These are phyloP conservation scores for Gloeopeniophorella convolvens DNA, from an alignment of 768 basidiomycete species.

Conservation along the genomic window DNA sequence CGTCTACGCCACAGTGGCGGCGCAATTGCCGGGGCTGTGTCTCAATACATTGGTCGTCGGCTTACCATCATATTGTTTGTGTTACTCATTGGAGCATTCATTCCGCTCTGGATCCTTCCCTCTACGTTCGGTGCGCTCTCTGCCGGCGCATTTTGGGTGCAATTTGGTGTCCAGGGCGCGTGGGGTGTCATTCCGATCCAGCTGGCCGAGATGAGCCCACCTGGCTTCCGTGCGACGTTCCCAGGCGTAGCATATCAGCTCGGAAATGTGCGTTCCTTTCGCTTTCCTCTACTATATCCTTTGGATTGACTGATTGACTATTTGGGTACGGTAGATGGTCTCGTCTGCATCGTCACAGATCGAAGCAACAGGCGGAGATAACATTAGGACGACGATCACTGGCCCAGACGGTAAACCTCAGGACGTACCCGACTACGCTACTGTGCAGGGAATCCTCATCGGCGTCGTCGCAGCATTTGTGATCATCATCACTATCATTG, in stretches of 20 bases:
- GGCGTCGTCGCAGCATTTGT: conserved; percentile 76
- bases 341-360: conserved; percentile 42
- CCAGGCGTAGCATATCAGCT: conserved; percentile 40
- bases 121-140: conserved; percentile 33
- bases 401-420: conserved; percentile 23
- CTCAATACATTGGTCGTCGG: conserved; percentile 41
- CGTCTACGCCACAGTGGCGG: conserved; percentile 28
- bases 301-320: neutral
- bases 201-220: conserved; percentile 42
- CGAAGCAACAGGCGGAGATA: conserved; percentile 40
- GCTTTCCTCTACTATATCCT: neutral
- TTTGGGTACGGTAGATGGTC: conserved; percentile 31
- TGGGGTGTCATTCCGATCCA: conserved; percentile 34
- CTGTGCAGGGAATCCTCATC: conserved; percentile 81
- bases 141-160: conserved; percentile 43
- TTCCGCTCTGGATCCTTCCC: conserved; percentile 42
- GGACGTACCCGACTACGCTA: conserved; percentile 41
- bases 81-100: conserved; percentile 28
- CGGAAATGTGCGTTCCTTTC: conserved; percentile 28
- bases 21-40: conserved; percentile 33
- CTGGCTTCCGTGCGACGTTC: conserved; percentile 43
- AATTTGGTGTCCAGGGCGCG: conserved; percentile 41
- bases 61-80: conserved; percentile 36
- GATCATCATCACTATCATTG: conserved; percentile 67
- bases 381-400: conserved; percentile 32